A percentile compares a stretch with the other conserved stretches of the same genome.
Evolutionary conservation across 2,329 filamentous ascomycete species (phyloP).

Genomic region (Pezicula neosporulosa): DNA sequence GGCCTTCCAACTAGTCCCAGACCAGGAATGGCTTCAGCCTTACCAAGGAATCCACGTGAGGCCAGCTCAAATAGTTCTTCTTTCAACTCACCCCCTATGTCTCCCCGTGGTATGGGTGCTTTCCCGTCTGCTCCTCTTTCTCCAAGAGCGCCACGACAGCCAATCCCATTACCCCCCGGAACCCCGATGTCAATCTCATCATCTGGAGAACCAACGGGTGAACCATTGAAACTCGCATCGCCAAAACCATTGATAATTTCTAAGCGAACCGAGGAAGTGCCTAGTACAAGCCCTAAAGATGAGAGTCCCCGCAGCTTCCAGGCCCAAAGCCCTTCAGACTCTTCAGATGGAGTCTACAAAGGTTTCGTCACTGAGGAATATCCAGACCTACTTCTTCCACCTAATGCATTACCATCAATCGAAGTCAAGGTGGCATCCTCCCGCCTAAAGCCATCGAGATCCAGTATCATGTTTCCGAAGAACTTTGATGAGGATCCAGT

Average conservation of each 20-base stretch:
- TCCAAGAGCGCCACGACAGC: constrained; percentile 69
- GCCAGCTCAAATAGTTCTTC: constrained; percentile 31
- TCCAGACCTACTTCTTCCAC: constrained; percentile 79
- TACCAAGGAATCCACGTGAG: constrained; percentile 46
- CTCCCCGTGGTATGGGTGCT: constrained; percentile 49
- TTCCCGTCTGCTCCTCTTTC: constrained; percentile 56
- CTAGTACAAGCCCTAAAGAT: constrained; percentile 16
- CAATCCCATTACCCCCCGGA: constrained; percentile 68
- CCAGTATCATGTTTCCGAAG: constrained; percentile 76
- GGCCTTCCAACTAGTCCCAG: constrained; percentile 59
- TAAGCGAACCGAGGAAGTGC: constrained; percentile 30
- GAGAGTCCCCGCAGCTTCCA: constrained; percentile 10
- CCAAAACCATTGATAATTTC: constrained; percentile 37
- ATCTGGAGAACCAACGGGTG: constrained; percentile 27
- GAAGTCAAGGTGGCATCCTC: constrained; percentile 88
- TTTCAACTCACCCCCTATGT: constrained; percentile 64
- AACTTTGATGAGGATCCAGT: constrained; percentile 88
- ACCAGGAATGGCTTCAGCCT: constrained; percentile 56
- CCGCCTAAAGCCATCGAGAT: constrained; percentile 85
- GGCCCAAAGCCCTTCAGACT: constrained; percentile 29
- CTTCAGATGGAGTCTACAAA: constrained; percentile 59
- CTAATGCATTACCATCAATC: constrained; percentile 84
- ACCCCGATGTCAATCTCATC: constrained; percentile 62
- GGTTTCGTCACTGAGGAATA: constrained; percentile 83
- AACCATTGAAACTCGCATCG: constrained; percentile 32